Evolutionary conservation across 1,139 yeast species (phyloP), one percentile per base, ranked within the genome.

Genomic region (Torulaspora globosa): DNA sequence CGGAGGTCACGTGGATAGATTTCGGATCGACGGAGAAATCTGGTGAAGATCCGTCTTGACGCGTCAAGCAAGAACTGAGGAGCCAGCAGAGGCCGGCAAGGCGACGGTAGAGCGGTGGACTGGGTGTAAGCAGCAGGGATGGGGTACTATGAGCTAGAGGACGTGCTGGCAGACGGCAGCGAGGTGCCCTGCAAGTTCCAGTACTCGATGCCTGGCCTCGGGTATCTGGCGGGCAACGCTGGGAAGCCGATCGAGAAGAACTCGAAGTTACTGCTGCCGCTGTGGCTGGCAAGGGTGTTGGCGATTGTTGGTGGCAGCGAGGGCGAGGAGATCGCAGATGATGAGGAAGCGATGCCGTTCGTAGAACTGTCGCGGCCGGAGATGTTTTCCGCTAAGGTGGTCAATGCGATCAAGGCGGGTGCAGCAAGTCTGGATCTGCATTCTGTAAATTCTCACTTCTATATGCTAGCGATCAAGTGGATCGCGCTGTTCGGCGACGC

Each of bases 251-350:
- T 64, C 16, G 49, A 80, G 52, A 74, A 79, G 56, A 83, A 81
- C 36, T 74, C 95, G 1, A 82, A 81, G 58, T 63, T 88, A 4
- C 94, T 86, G 49, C 71, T 92, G 34, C 97, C 98, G 1, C 66
- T 89, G 28, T 92, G 98, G 98, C 68, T 92, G 39, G 95, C 96
- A 0, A 82, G 81, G 53, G 76, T 85, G 3, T 68, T 92, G 35
- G 96, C 95, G 1, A 71, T 74, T 32, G 74, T 78, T 35, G 72
- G 69, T 64, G 58, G 54, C 29, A 55, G 53, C 52, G 57, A 53
- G 5, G 57, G 59, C 5, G 54, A 50, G 5, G 64, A 57, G 7
- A 59, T 56, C 31, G 64, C 62, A 7, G 57, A 62, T 14, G 58
- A 66, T 10, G 69, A 70, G 9, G 29, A 26, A 11, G 67, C 74